Base-by-base conservation (phyloP, 371 early-diverging fungal genomes). In the Apophysomyces ossiformis region DNA sequence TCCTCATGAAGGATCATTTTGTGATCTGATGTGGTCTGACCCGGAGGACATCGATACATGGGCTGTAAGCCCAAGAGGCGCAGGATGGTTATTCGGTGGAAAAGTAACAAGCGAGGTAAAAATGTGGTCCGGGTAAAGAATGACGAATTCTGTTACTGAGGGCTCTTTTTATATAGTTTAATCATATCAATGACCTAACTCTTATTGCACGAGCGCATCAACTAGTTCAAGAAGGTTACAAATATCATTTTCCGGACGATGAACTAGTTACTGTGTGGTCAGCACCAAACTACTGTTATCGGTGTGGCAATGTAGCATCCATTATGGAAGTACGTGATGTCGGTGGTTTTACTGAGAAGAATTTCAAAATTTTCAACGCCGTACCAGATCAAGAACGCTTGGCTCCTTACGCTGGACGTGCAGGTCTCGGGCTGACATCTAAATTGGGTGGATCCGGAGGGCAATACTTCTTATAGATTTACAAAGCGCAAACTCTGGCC, bases 241-340 rank as follows among this genome's bases (percentile, higher is more conserved):
- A 97, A 74, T 96, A 95, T 75, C 95, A 94, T 95, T 98, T 98
- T 82, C 94, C 94, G 9, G 94, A 96, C 58, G 91, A 96, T 65
- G 92, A 93, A 64, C 87, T 99, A 68, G 99, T 99, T 26, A 99
- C 99, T 2, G 97, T 99, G 41, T 99, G 99, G 96, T 96, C 96
- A 39, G 99, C 99, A 32, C 99, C 99, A 37, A 99, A 97, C 82
- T 99, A 99, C 82, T 99, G 99, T 82, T 99, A 99, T 75, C 91
- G 99, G 57, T 99, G 99, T 71, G 99, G 99, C 60, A 99, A 99
- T 75, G 95, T 99, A 8, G 99, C 99, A 8, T 91, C 96, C 36
- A 95, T 99, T 61, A 91, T 99, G 93, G 87, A 93, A 70, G 90
- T 99, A 57, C 89, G 90, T 64, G 96, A 97, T 70, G 85, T 82